These are phyloP conservation scores for Tilletia caries DNA, from an alignment of 1,284 basidiomycete species.

Conservation along the genomic window DNA sequence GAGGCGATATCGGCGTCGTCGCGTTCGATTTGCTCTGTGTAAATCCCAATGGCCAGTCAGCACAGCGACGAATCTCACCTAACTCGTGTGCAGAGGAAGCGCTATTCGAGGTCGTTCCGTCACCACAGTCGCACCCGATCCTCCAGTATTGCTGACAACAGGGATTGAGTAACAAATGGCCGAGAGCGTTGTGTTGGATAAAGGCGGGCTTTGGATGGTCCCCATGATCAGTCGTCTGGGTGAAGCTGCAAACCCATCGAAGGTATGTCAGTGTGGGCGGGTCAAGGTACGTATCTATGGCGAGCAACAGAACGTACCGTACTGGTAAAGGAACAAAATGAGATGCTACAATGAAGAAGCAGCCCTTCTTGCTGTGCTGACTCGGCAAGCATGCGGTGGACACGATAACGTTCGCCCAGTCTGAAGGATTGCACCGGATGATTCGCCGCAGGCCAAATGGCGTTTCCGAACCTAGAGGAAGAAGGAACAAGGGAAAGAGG, in stretches of 20 bases:
- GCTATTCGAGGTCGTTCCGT: not conserved
- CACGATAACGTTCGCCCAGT: not conserved
- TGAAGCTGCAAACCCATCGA: not conserved
- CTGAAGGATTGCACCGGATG: too few species aligned
- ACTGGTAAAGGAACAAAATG: not conserved
- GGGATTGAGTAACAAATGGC: not conserved
- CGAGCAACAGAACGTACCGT: not conserved
- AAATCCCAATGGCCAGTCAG: too few species aligned
- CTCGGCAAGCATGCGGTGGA: not conserved
- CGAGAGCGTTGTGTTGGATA: not conserved
- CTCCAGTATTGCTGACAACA: not conserved
- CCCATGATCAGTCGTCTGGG: not conserved
- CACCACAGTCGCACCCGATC: not conserved
- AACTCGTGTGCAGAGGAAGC: not conserved
- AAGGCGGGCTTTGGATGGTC: not conserved
- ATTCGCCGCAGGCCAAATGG: too few species aligned
- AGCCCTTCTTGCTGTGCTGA: not conserved
- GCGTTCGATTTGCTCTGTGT: too few species aligned
- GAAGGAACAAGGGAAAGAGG: too few species aligned
- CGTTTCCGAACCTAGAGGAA: too few species aligned
- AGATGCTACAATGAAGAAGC: conserved; percentile 13
- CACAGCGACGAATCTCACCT: too few species aligned
- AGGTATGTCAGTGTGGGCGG: too few species aligned
- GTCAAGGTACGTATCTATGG: too few species aligned
- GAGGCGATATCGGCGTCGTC: too few species aligned